These are phyloP conservation scores for Isoetes taiwanensis DNA, from an alignment of 75 land plant species.

Conservation along the genomic window DNA sequence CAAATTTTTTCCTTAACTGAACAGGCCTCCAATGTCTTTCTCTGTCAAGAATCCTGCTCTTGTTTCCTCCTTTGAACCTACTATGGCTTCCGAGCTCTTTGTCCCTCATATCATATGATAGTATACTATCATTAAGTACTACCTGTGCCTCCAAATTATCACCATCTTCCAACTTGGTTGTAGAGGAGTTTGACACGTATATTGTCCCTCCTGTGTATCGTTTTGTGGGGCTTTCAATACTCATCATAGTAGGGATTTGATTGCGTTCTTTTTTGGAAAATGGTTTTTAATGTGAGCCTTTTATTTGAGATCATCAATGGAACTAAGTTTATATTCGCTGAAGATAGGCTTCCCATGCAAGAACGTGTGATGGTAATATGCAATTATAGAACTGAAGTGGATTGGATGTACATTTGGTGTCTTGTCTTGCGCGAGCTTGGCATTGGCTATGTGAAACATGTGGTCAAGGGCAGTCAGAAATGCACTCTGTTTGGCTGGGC, in stretches of 20 bases:
- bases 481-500: slow-evolving; percentile 91
- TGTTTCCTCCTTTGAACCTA: no score
- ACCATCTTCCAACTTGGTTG: no score
- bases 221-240: no score
- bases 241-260: slow-evolving; percentile 46
- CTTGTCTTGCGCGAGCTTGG: slow-evolving; percentile 69
- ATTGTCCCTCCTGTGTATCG: no score
- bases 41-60: no score
- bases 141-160: no score
- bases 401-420: slow-evolving; percentile 99
- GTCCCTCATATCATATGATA: no score
- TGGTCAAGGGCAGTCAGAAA: slow-evolving; percentile 77
- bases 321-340: slow-evolving; percentile 72
- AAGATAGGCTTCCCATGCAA: slow-evolving; percentile 51
- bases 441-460: slow-evolving; percentile 69
- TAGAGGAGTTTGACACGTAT: no score
- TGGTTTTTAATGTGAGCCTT: slow-evolving; percentile 95
- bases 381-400: slow-evolving; percentile 93
- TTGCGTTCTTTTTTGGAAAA: slow-evolving; percentile 50
- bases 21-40: no score
- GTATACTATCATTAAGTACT: no score
- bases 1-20: no score
- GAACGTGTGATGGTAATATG: slow-evolving; percentile 66
- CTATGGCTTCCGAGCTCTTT: no score
- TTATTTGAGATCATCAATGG: slow-evolving; percentile 82